Evolutionary conservation across 495 filamentous ascomycete species (phyloP).

Genomic region (Hypoxylon fragiforme): DNA sequence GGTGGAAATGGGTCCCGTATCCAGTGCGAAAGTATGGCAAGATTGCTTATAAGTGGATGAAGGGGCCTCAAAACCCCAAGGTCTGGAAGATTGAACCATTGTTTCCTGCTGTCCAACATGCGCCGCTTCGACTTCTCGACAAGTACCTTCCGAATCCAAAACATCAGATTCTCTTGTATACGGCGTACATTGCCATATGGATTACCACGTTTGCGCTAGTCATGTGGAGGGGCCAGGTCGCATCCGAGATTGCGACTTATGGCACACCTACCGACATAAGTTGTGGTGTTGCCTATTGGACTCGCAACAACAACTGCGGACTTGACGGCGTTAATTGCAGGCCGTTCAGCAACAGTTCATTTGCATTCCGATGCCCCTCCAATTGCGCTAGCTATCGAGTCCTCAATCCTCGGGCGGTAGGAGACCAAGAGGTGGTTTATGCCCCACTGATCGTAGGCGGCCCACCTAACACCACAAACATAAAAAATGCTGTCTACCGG

Average conservation of each 20-base stretch:
- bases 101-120: slow-evolving; percentile 69
- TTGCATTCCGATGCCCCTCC: slow-evolving; percentile 79
- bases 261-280: slow-evolving; percentile 67
- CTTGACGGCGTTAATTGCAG: slow-evolving; percentile 77
- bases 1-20: slow-evolving; percentile 54
- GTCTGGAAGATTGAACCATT: slow-evolving; percentile 68
- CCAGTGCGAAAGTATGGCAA: slow-evolving; percentile 45
- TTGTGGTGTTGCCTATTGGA: slow-evolving; percentile 69
- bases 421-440: slow-evolving; percentile 71
- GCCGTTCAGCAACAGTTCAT: slow-evolving; percentile 71
- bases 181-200: slow-evolving; percentile 70
- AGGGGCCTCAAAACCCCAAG: slow-evolving; percentile 68
- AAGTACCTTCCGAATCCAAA: slow-evolving; percentile 63
- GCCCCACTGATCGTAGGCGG: slow-evolving; percentile 75
- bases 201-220: slow-evolving; percentile 71
- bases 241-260: slow-evolving; percentile 69
- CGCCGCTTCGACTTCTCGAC: slow-evolving; percentile 65
- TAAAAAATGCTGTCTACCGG: slow-evolving; percentile 63
- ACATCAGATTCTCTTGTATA: slow-evolving; percentile 61
- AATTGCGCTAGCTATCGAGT: slow-evolving; percentile 69
- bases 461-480: slow-evolving; percentile 51
- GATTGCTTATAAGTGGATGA: slow-evolving; percentile 63
- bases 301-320: slow-evolving; percentile 71
- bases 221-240: slow-evolving; percentile 63
- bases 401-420: slow-evolving; percentile 73